phyloP scores from a whole-genome alignment of 768 basidiomycete species.

The Tulasnella sp. region DNA sequence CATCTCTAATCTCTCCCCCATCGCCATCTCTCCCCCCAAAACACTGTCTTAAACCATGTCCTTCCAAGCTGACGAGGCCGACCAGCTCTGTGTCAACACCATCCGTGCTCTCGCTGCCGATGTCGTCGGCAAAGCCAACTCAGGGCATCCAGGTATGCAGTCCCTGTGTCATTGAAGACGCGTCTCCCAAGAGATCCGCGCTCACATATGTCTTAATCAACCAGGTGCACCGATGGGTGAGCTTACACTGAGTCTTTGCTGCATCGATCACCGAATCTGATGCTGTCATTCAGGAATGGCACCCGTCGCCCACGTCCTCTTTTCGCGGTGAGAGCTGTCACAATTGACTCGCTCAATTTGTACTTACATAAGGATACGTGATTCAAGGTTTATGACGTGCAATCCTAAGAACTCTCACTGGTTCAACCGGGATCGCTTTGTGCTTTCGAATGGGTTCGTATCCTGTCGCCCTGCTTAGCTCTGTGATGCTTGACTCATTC shows the following conservation, averaged over 20 bases:
- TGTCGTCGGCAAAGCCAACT: conserved; percentile 80
- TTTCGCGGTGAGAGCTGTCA: conserved; percentile 46
- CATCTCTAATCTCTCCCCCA: too few relatives aligned
- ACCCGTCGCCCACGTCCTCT: conserved; percentile 69
- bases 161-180: background rate
- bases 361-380: background rate
- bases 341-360: background rate
- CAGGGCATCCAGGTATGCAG: conserved; percentile 73
- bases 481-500: too few relatives aligned
- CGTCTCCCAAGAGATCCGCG: background rate
- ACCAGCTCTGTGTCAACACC: conserved; percentile 54
- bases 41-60: conserved; percentile 15
- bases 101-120: conserved; percentile 70
- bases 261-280: background rate
- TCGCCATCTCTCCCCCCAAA: too few relatives aligned
- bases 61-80: conserved; percentile 28
- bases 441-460: conserved; percentile 85
- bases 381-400: conserved; percentile 65
- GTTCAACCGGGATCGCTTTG: conserved; percentile 95
- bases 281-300: conserved; percentile 42
- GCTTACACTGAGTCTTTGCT: background rate
- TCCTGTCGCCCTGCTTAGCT: too few relatives aligned
- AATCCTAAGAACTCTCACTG: conserved; percentile 85
- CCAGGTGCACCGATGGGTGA: conserved; percentile 81
- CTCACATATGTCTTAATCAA: conserved; percentile 10